These are phyloP conservation scores for Salvia splendens DNA, from an alignment of 257 asterid genomes.

Conservation along the genomic window DNA sequence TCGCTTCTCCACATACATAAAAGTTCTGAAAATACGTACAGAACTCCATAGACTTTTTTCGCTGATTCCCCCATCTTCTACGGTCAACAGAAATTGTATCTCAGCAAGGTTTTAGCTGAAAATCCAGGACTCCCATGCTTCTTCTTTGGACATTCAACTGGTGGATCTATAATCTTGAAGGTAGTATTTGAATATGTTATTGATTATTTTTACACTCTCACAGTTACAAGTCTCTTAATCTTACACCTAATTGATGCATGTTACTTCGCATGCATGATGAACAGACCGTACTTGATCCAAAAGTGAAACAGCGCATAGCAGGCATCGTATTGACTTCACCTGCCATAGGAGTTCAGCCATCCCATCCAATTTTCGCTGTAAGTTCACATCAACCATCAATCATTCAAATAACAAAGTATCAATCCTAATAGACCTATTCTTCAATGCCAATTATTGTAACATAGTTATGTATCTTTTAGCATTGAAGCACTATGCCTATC, in stretches of 20 bases:
- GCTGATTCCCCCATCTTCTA: slow-evolving; percentile 14
- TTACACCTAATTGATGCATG: not conserved
- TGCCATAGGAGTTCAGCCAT: slow-evolving; percentile 92
- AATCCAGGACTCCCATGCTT: slow-evolving; percentile 74
- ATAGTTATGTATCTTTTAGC: not conserved
- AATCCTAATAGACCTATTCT: no score
- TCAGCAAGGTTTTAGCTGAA: slow-evolving; percentile 60
- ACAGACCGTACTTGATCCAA: slow-evolving; percentile 85
- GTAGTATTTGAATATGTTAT: slow-evolving; percentile 31
- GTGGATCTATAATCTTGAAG: slow-evolving; percentile 90
- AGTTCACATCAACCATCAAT: slow-evolving; percentile 19
- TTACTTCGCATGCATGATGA: slow-evolving; percentile 14
- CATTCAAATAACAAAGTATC: not conserved
- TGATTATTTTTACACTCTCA: not conserved
- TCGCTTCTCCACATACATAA: not conserved
- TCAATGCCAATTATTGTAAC: not conserved
- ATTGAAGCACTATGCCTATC: not conserved
- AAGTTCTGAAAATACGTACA: not conserved
- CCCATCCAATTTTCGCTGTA: slow-evolving; percentile 86
- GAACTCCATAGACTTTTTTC: not conserved
- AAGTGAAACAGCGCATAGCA: slow-evolving; percentile 56
- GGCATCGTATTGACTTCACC: slow-evolving; percentile 88
- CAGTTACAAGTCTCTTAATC: not conserved
- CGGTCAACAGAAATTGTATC: slow-evolving; percentile 56
- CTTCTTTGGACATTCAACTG: slow-evolving; percentile 97